Base-by-base conservation (phyloP, 208 protist genomes). In the Crithidia bombi region DNA sequence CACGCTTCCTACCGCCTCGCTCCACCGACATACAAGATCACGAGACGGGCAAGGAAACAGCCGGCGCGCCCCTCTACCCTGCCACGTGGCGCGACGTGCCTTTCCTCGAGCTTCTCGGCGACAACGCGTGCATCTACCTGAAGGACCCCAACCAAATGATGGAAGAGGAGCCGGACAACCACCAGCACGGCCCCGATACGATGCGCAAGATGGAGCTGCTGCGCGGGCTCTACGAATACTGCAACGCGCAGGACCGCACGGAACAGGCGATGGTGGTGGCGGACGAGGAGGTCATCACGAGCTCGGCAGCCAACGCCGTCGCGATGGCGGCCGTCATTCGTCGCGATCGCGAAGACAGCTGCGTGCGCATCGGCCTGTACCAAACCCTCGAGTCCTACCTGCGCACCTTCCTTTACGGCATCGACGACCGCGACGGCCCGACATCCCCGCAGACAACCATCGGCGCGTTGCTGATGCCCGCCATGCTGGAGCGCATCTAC, bases 191-290 rank as follows among this genome's bases (percentile, higher is more conserved):
- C 35, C 79, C 82, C 0, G 78, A 86, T 52, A 94, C 87, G 26
- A 88, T 96, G 55, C 84, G 88, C 38, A 96, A 92, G 73, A 69
- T 93, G 68, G 91, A 96, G 79, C 72, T 94, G 39, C 69, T 96
- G 65, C 85, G 83, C 30, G 61, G 83, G 28, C 38, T 93, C 26
- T 81, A 88, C 63, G 89, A 93, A 72, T 96, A 85, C 74, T 96
- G 87, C 84, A 90, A 93, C 50, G 77, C 84, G 38, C 90, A 93
- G 63, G 86, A 95, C 69, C 64, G 79, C 19, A 49, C 66, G 3
- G 87, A 95, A 77, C 81, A 85, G 54, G 58, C 66, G 50, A 83
- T 91, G 82, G 72, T 90, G 17, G 73, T 77, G 28, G 77, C 52
- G 6, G 78, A 85, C 50, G 57, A 12, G 11, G 55, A 51, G 5